phyloP scores from a whole-genome alignment of 2,329 filamentous ascomycete genomes.

The Penicillium sp. region DNA sequence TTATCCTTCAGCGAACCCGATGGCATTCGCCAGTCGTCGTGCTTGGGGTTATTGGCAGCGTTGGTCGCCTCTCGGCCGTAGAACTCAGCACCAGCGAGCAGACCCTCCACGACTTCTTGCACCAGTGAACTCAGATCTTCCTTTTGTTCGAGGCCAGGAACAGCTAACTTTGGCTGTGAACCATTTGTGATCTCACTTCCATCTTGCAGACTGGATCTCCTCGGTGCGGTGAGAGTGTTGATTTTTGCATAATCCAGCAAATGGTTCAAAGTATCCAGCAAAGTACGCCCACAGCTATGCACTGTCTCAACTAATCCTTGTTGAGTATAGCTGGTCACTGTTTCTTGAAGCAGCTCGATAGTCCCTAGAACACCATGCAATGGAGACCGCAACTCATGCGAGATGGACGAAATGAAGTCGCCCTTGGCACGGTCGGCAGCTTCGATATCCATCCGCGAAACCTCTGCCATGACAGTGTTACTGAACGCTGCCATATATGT shows the following conservation, averaged over 20 bases:
- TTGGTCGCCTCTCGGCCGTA: conserved; percentile 5
- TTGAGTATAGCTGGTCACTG: conserved; percentile 28
- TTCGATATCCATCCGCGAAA: conserved; percentile 31
- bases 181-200: background rate
- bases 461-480: conserved; percentile 37
- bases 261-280: conserved; percentile 45
- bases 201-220: background rate
- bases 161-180: background rate
- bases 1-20: background rate
- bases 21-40: background rate
- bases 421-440: conserved; percentile 34
- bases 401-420: conserved; percentile 35
- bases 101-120: conserved; percentile 19
- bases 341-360: conserved; percentile 34
- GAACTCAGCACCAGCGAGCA: conserved; percentile 20
- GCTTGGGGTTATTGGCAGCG: background rate
- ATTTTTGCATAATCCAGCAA: conserved; percentile 36
- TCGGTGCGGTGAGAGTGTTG: conserved; percentile 16
- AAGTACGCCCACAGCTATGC: conserved; percentile 41
- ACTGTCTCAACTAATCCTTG: conserved; percentile 36
- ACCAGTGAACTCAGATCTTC: conserved; percentile 14
- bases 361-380: conserved; percentile 39
- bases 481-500: conserved; percentile 31
- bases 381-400: conserved; percentile 38
- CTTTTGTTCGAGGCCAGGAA: conserved; percentile 7